Percentiles rank a stretch among this genome's conserved stretches.
phyloP scores from a whole-genome alignment of 2,329 filamentous ascomycete species.

The Apiospora hydei region DNA sequence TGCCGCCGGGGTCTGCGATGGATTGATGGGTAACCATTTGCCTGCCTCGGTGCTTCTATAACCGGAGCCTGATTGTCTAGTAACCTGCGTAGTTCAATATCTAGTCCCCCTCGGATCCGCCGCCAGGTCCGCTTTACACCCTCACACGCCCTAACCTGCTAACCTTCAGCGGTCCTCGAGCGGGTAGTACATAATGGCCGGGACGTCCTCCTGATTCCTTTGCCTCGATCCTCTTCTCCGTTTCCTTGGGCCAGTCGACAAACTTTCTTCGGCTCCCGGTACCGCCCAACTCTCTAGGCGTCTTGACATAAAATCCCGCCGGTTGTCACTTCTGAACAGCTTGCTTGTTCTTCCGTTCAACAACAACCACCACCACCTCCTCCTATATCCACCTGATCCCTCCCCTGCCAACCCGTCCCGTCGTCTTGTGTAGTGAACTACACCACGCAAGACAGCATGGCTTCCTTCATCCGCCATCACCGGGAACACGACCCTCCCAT shows the following conservation, averaged over 20 bases:
- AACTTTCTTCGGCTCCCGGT: conserved; percentile 14
- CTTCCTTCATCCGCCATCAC: conserved; percentile 48
- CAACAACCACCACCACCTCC: background rate
- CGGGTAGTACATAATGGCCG: background rate
- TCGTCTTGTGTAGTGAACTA: background rate
- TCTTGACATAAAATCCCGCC: background rate
- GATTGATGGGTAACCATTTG: background rate
- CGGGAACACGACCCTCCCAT: conserved; percentile 50
- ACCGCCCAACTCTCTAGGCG: background rate
- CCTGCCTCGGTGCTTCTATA: conserved; percentile 18
- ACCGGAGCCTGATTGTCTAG: conserved; percentile 2
- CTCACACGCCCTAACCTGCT: background rate
- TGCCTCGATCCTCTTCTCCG: conserved; percentile 1
- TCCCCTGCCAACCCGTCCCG: background rate
- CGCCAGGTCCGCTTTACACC: conserved; percentile 13
- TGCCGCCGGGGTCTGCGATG: conserved; percentile 16
- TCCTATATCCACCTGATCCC: background rate
- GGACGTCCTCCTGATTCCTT: conserved; percentile 4
- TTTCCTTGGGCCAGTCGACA: conserved; percentile 9
- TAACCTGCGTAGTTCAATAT: background rate
- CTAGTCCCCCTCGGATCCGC: conserved; percentile 11
- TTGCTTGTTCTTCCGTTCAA: conserved; percentile 16
- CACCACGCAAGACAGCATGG: conserved; percentile 37
- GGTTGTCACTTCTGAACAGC: background rate
- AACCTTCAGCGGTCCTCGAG: conserved; percentile 8